Base-by-base conservation (phyloP, 441 rosid species). In the Erysimum cheiri region DNA sequence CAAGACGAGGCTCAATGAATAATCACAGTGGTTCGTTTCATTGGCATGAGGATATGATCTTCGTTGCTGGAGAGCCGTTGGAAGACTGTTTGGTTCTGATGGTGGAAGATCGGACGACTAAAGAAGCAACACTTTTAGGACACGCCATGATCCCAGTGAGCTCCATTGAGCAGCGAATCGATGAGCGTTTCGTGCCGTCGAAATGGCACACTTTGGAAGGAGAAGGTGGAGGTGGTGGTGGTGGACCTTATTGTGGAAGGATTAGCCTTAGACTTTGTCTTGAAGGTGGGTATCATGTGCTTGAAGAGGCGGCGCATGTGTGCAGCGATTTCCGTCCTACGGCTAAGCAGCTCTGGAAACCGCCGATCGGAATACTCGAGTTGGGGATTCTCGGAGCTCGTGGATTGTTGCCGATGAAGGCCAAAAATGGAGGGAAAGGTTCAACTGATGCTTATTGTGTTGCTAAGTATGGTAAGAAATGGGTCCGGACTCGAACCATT, bases 271-370 rank as follows among this genome's bases (percentile, higher is more conserved):
- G 93, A 28, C 82, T 89, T 10, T 91, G 98, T 68, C 80, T 93
- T 69, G 98, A 93, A 67, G 98, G 97, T 58, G 97, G 98, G 6
- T 93, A 93, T 80, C 98, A 93, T 79, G 98, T 93, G 83, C 92
- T 93, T 1, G 98, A 93, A 40, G 98, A 93, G 74, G 98, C 98
- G 5, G 95, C 98, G 50, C 98, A 93, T 77, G 92, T 91, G 69
- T 91, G 98, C 80, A 93, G 98, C 58, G 98, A 93, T 79, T 91
- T 91, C 76, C 78, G 96, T 11, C 97, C 98, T 3, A 91, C 98
- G 32, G 97, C 96, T 31, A 93, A 89, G 82, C 95, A 91, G 84
- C 91, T 93, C 0, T 93, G 98, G 97, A 93, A 87, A 87, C 97
- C 98, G 17, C 86, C 97, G 4, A 76, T 89, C 0, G 98, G 98